Evolutionary conservation across 2,329 filamentous ascomycete genomes (phyloP).

Genomic region (Thielaviopsis populi): DNA sequence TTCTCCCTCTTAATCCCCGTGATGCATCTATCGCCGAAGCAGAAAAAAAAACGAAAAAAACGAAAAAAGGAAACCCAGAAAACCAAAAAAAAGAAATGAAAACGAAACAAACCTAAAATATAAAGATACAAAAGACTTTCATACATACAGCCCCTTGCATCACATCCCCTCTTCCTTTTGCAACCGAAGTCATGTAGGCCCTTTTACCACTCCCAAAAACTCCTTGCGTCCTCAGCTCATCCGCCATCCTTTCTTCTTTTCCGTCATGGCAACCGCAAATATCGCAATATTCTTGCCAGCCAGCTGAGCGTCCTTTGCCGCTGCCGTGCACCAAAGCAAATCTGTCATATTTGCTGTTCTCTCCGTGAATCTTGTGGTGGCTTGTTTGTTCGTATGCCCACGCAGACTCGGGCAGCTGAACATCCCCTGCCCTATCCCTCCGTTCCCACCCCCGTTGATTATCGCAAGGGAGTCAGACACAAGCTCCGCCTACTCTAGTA

Average conservation of each 20-base stretch:
- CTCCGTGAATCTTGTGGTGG: no score
- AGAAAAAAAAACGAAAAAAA: no score
- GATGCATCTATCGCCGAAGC: no score
- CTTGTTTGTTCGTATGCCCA: no score
- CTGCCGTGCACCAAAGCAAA: neutral
- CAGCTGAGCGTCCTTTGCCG: neutral
- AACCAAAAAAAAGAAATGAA: no score
- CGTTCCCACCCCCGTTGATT: neutral
- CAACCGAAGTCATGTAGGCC: neutral
- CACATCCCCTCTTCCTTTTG: neutral
- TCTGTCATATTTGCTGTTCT: no score
- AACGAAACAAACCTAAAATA: neutral
- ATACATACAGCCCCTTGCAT: neutral
- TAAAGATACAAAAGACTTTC: slow-evolving; percentile 1
- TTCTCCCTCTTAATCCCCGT: no score
- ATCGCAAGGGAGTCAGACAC: neutral
- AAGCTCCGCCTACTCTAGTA: neutral
- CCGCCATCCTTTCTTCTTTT: neutral
- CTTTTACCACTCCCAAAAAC: neutral
- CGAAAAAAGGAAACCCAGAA: neutral
- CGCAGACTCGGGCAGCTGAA: neutral
- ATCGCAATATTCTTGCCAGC: neutral
- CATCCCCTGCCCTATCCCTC: neutral
- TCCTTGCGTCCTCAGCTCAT: neutral
- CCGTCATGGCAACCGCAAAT: neutral